phyloP scores from a whole-genome alignment of 1,284 basidiomycete genomes.

The Ustilago vetiveriae region DNA sequence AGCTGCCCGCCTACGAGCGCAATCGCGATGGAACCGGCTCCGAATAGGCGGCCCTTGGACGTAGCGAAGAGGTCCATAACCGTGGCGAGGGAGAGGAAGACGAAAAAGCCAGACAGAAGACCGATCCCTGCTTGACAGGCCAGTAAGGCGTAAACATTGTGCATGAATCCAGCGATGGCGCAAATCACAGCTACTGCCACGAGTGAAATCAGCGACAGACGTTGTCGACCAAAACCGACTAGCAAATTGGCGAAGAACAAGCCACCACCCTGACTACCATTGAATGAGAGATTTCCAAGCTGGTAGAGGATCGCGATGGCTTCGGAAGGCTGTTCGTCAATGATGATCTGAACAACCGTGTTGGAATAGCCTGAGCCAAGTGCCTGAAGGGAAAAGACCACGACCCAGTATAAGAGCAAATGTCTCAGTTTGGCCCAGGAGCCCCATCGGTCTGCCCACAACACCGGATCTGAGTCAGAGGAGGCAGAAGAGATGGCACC shows the following conservation, averaged over 20 bases:
- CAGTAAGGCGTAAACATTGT: conserved; percentile 12
- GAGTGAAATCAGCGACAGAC: conserved; percentile 24
- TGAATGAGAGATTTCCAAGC: conserved; percentile 34
- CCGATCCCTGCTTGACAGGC: conserved; percentile 26
- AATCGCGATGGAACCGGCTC: conserved; percentile 17
- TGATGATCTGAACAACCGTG: conserved; percentile 18
- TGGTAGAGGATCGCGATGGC: conserved; percentile 4
- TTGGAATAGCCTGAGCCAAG: conserved; percentile 48
- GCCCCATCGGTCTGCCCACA: conserved; percentile 48
- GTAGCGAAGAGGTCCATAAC: conserved; percentile 45
- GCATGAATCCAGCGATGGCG: conserved; percentile 43
- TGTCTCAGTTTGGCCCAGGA: conserved; percentile 30
- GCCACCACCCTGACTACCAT: conserved; percentile 45
- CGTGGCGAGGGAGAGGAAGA: conserved; percentile 30
- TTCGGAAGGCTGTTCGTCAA: conserved; percentile 6
- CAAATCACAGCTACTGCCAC: conserved; percentile 24
- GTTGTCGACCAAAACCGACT: conserved; percentile 34
- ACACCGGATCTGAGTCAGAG: conserved; percentile 21
- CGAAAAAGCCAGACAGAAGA: conserved; percentile 22
- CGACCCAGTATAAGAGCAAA: conserved; percentile 27
- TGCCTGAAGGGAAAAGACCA: conserved; percentile 41
- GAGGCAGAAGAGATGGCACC: conserved; percentile 15
- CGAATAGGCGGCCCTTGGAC: conserved; percentile 25
- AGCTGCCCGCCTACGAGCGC: conserved; percentile 26
- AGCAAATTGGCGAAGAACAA: conserved; percentile 40